phyloP scores from a whole-genome alignment of 805 yeast species.

The Candida coquimbonensis region DNA sequence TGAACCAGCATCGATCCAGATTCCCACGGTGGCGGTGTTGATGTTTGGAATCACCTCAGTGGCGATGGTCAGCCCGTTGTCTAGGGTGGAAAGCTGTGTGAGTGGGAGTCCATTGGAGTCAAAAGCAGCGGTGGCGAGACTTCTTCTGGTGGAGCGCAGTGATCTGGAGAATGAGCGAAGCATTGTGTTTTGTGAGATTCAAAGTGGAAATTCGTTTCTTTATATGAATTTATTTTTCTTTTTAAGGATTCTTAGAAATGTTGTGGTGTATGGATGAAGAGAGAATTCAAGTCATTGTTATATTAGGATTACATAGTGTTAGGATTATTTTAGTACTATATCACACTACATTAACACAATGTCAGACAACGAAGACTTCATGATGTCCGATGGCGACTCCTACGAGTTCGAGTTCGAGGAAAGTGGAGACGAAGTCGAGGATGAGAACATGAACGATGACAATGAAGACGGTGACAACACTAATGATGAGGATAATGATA shows the following conservation, averaged over 20 bases:
- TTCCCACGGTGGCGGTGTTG: constrained; percentile 94
- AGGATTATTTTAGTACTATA: no score
- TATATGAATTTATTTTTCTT: background rate
- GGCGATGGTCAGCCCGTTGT: constrained; percentile 95
- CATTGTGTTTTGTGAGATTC: constrained; percentile 1
- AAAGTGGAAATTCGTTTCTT: background rate
- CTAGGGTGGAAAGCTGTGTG: constrained; percentile 63
- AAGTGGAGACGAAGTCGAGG: constrained; percentile 8
- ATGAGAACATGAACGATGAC: constrained; percentile 11
- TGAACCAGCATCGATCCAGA: constrained; percentile 98
- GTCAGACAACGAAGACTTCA: constrained; percentile 24
- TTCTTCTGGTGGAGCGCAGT: background rate
- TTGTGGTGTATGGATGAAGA: no score
- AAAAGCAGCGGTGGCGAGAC: background rate
- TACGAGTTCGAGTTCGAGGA: constrained; percentile 24
- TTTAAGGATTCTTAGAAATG: no score
- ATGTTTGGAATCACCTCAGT: constrained; percentile 82
- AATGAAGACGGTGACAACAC: constrained; percentile 3
- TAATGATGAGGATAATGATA: constrained; percentile 14
- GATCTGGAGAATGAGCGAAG: constrained; percentile 5
- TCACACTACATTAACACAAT: constrained; percentile 1
- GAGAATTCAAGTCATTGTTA: no score
- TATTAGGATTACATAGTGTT: no score
- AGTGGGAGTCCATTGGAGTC: constrained; percentile 25
- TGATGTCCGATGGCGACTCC: constrained; percentile 25